These are phyloP conservation scores for Shiraia bambusicola DNA, from an alignment of 2,329 filamentous ascomycete species.

Conservation along the genomic window DNA sequence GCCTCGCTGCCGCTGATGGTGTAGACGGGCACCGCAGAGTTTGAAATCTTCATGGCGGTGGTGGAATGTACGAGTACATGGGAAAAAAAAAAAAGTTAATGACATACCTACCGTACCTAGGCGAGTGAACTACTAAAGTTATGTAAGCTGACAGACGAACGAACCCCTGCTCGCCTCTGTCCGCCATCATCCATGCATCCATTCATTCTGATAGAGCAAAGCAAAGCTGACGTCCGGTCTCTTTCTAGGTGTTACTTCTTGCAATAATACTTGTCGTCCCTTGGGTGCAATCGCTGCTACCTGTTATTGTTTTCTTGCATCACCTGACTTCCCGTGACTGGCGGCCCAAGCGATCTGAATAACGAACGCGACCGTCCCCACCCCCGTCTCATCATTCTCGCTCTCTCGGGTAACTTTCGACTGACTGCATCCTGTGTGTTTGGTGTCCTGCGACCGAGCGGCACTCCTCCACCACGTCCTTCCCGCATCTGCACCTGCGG, in stretches of 20 bases:
- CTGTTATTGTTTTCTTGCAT: neutral
- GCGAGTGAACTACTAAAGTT: too few relatives aligned
- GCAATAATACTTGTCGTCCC: too few relatives aligned
- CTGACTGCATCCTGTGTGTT: too few relatives aligned
- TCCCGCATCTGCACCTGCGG: constrained; percentile 8
- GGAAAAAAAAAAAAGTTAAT: constrained; percentile 7
- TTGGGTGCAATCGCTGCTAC: too few relatives aligned
- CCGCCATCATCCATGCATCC: too few relatives aligned
- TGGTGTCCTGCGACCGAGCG: neutral
- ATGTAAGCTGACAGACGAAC: too few relatives aligned
- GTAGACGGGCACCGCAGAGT: constrained; percentile 84
- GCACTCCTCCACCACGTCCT: neutral
- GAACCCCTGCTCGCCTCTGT: too few relatives aligned
- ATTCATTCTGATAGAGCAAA: too few relatives aligned
- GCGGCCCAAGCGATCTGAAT: neutral
- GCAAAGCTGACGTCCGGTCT: too few relatives aligned
- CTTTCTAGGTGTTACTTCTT: too few relatives aligned
- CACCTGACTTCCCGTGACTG: neutral
- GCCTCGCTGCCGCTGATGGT: constrained; percentile 90
- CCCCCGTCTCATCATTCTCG: neutral
- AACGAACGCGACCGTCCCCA: neutral
- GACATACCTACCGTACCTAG: too few relatives aligned
- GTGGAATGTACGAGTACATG: constrained; percentile 1
- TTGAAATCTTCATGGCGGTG: constrained; percentile 73
- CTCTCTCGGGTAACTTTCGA: too few relatives aligned